These are phyloP conservation scores for Gymnopus androsaceus DNA, from an alignment of 1,284 basidiomycete genomes.

Conservation along the genomic window DNA sequence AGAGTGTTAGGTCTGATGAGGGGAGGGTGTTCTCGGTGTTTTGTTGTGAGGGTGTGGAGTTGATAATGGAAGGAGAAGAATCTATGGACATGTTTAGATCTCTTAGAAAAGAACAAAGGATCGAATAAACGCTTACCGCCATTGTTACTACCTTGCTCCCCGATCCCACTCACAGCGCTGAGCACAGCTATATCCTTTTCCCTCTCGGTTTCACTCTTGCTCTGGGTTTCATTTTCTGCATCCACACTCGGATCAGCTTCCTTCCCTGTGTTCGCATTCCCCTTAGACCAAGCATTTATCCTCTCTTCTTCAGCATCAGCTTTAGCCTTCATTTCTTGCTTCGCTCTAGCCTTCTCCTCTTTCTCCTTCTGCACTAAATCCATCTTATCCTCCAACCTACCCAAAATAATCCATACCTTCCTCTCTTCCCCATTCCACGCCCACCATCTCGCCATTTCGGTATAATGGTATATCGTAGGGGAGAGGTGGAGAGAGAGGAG, in stretches of 20 bases:
- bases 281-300: no score
- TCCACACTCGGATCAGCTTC: no score
- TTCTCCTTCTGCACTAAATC: background rate
- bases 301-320: no score
- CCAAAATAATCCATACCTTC: slow-evolving; percentile 34
- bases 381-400: slow-evolving; percentile 29
- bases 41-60: background rate
- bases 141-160: no score
- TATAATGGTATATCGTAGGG: slow-evolving; percentile 41
- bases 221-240: no score
- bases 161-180: background rate
- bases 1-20: slow-evolving; percentile 33
- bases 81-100: background rate
- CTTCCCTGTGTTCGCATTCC: no score
- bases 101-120: background rate
- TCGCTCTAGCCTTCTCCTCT: background rate
- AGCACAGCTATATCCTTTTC: background rate
- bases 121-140: background rate
- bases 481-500: slow-evolving; percentile 36
- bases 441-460: slow-evolving; percentile 39
- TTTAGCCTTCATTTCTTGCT: no score
- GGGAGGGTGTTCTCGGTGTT: slow-evolving; percentile 23
- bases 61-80: no score
- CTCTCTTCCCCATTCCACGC: slow-evolving; percentile 30
- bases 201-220: background rate